Conservation (phyloP, 345 rosid genomes). For the Brassica carinata region DNA sequence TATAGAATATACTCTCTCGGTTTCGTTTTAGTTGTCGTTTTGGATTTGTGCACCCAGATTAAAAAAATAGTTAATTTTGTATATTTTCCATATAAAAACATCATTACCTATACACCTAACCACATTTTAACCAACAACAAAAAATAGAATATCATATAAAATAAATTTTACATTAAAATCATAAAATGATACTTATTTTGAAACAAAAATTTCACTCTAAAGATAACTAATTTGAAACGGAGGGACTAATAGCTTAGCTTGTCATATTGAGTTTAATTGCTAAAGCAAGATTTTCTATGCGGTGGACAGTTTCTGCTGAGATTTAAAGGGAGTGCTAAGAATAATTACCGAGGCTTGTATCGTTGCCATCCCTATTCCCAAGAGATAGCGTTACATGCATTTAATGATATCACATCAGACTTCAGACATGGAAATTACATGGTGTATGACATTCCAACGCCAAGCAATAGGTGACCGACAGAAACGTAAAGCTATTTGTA, state of each 20-base stretch:
- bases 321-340: background rate
- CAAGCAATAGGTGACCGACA: slow-evolving; percentile 23
- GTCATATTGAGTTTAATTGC: background rate
- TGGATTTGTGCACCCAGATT: too few relatives aligned
- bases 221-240: too few relatives aligned
- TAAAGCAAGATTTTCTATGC: background rate
- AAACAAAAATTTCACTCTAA: too few relatives aligned
- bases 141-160: too few relatives aligned
- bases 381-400: slow-evolving; percentile 19
- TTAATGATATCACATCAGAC: slow-evolving; percentile 21
- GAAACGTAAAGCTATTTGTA: background rate
- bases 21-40: too few relatives aligned
- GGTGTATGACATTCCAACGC: background rate
- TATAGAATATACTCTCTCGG: background rate
- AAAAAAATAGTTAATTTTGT: too few relatives aligned
- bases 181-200: too few relatives aligned
- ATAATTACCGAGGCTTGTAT: background rate
- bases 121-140: too few relatives aligned
- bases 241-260: background rate
- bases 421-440: slow-evolving; percentile 4
- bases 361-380: background rate
- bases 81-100: too few relatives aligned
- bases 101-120: too few relatives aligned
- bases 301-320: background rate
- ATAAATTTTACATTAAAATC: too few relatives aligned